phyloP scores from a whole-genome alignment of 306 rosid genomes.

The Trichosanthes cucumerina region DNA sequence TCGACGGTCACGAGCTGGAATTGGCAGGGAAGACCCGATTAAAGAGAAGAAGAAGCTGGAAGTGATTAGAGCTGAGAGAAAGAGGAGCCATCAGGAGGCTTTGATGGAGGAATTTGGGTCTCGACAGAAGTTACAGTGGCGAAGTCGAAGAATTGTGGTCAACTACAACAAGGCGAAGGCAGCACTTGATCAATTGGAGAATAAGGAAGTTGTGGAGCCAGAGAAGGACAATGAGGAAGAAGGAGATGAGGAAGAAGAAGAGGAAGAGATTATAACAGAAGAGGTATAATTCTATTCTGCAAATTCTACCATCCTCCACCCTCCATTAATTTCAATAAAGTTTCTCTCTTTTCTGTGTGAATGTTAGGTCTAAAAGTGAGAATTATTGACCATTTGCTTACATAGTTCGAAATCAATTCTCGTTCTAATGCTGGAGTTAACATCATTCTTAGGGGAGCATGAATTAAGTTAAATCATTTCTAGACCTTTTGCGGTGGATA shows the following conservation, averaged over 20 bases:
- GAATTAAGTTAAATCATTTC: not conserved
- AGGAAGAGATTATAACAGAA: conserved; percentile 62
- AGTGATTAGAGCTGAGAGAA: conserved; percentile 22
- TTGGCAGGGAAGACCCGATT: conserved; percentile 54
- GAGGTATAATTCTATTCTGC: conserved; percentile 34
- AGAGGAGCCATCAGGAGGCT: conserved; percentile 47
- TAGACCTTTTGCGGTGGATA: not conserved
- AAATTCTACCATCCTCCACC: not conserved
- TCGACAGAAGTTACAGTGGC: conserved; percentile 79
- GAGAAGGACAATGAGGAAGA: conserved; percentile 51
- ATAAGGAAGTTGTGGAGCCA: conserved; percentile 53
- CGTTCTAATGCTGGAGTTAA: not conserved
- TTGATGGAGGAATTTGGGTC: conserved; percentile 71
- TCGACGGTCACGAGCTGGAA: conserved; percentile 86
- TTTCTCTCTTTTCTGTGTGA: not conserved
- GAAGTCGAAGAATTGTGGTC: conserved; percentile 40
- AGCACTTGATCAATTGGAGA: conserved; percentile 78
- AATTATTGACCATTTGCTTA: not conserved
- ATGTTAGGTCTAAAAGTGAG: not conserved
- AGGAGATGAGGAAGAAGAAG: conserved; percentile 37
- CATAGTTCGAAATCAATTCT: not conserved
- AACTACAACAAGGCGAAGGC: conserved; percentile 73
- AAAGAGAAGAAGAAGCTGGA: conserved; percentile 69
- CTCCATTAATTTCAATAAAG: not conserved
- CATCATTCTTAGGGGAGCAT: no score